These are phyloP conservation scores for Stachybotrys elegans DNA, from an alignment of 2,329 filamentous ascomycete species.

Conservation along the genomic window DNA sequence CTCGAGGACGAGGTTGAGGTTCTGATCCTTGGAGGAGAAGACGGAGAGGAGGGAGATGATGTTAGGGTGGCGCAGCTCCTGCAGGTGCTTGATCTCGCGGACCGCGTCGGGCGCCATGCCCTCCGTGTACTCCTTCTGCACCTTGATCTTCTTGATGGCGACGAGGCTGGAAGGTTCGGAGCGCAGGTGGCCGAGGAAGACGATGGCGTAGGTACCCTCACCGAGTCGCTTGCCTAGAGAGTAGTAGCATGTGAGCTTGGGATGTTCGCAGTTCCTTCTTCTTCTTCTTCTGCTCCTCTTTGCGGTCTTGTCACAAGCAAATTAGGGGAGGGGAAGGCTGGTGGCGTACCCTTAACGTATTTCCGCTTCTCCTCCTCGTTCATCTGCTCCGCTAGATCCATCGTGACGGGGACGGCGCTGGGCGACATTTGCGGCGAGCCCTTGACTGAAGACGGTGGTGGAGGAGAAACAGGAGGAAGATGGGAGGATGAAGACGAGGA, in stretches of 20 bases:
- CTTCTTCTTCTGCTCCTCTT: no score
- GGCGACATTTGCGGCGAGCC: conserved; percentile 20
- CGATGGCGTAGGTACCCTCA: conserved; percentile 94
- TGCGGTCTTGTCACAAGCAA: not conserved
- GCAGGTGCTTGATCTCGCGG: conserved; percentile 91
- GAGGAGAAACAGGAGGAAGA: no score
- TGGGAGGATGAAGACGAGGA: no score
- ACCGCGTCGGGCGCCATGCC: conserved; percentile 93
- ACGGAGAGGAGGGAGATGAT: conserved; percentile 90
- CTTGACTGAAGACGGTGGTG: no score
- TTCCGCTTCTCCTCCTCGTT: conserved; percentile 80
- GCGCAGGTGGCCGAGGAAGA: conserved; percentile 81
- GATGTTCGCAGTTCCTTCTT: no score
- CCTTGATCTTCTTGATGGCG: conserved; percentile 91
- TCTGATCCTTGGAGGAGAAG: conserved; percentile 94
- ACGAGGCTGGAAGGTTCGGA: conserved; percentile 68
- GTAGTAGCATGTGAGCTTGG: no score
- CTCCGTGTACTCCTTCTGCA: conserved; percentile 80
- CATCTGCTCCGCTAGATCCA: conserved; percentile 71
- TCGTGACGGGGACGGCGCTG: conserved; percentile 31
- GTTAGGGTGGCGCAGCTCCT: conserved; percentile 91
- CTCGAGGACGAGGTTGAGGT: conserved; percentile 92
- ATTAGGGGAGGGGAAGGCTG: not conserved
- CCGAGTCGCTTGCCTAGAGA: conserved; percentile 81
- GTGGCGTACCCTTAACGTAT: conserved; percentile 73